Evolutionary conservation across 495 filamentous ascomycete species (phyloP).

Genomic region (Corynascus novoguineensis): DNA sequence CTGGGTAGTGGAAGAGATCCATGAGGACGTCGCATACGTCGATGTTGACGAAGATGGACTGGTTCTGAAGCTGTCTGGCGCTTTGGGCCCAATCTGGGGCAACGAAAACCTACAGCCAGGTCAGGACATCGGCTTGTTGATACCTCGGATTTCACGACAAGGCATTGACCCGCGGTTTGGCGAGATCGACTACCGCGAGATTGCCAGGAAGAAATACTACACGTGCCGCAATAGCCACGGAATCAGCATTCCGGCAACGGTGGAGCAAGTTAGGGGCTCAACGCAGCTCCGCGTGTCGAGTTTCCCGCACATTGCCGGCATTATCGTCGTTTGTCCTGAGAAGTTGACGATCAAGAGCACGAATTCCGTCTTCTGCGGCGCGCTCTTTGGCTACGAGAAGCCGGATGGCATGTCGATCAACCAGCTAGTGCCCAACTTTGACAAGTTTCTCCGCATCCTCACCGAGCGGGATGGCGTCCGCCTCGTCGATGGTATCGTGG

Average conservation of each 20-base stretch:
- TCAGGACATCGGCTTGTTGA: slow-evolving; percentile 64
- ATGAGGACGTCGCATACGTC: slow-evolving; percentile 79
- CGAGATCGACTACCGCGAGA: slow-evolving; percentile 64
- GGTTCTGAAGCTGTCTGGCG: slow-evolving; percentile 61
- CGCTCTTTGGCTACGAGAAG: slow-evolving; percentile 80
- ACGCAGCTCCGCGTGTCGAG: slow-evolving; percentile 75
- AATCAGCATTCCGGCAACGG: slow-evolving; percentile 70
- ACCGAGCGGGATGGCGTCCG: slow-evolving; percentile 79
- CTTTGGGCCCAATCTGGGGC: slow-evolving; percentile 75
- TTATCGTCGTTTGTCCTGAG: slow-evolving; percentile 77
- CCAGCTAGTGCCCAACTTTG: slow-evolving; percentile 80
- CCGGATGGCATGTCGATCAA: slow-evolving; percentile 75
- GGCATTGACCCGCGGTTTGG: slow-evolving; percentile 57
- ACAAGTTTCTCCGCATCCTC: slow-evolving; percentile 70
- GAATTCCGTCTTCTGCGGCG: slow-evolving; percentile 88
- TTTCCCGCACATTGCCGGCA: slow-evolving; percentile 95
- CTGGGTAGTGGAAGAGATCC: slow-evolving; percentile 97
- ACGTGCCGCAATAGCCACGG: slow-evolving; percentile 68
- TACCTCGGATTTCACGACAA: slow-evolving; percentile 75
- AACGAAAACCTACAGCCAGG: slow-evolving; percentile 58
- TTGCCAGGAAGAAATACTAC: slow-evolving; percentile 67
- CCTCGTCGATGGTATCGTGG: slow-evolving; percentile 87
- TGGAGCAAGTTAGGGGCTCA: slow-evolving; percentile 60
- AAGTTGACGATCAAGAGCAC: slow-evolving; percentile 79
- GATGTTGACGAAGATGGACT: slow-evolving; percentile 67